Conservation (phyloP, 192 early-diverging fungal species). For the Gaertneriomyces semiglobifer region DNA sequence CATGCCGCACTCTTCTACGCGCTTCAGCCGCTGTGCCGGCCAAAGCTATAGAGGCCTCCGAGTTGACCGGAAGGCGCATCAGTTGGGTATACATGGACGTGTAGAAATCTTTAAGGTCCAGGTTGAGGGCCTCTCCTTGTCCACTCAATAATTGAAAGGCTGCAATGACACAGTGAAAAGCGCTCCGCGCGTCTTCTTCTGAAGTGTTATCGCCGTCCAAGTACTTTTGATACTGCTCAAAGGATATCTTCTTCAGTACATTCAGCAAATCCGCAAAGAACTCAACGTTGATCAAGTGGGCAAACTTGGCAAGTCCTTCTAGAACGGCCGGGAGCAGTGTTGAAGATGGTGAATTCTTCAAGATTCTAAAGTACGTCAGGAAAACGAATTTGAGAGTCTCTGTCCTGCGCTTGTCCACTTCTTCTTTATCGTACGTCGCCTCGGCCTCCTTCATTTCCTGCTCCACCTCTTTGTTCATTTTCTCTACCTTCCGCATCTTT, state of each 20-base stretch:
- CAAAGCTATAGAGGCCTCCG: slow-evolving; percentile 41
- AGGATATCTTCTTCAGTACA: slow-evolving; percentile 78
- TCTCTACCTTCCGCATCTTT: slow-evolving; percentile 65
- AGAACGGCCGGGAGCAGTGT: slow-evolving; percentile 70
- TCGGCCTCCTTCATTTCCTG: slow-evolving; percentile 87
- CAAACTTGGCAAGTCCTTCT: slow-evolving; percentile 82
- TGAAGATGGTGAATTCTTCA: slow-evolving; percentile 78
- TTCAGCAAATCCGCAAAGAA: slow-evolving; percentile 89
- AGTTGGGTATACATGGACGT: slow-evolving; percentile 77
- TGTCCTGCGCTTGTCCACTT: slow-evolving; percentile 75
- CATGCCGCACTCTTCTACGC: slow-evolving; percentile 31
- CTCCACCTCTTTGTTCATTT: slow-evolving; percentile 68
- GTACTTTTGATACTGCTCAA: slow-evolving; percentile 57
- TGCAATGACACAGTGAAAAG: slow-evolving; percentile 84
- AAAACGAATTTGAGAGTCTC: slow-evolving; percentile 95
- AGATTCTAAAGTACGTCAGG: slow-evolving; percentile 89
- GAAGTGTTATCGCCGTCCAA: slow-evolving; percentile 33
- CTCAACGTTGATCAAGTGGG: slow-evolving; percentile 94
- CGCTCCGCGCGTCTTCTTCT: slow-evolving; percentile 56
- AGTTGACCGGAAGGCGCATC: slow-evolving; percentile 61
- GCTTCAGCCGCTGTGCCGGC: slow-evolving; percentile 34
- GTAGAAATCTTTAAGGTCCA: slow-evolving; percentile 92
- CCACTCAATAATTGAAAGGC: slow-evolving; percentile 85
- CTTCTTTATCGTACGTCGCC: slow-evolving; percentile 79
- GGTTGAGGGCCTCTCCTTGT: slow-evolving; percentile 88